Percentiles rank a stretch among this genome's conserved stretches.
Evolutionary conservation across 2,329 filamentous ascomycete genomes (phyloP).

Genomic region (Clarireedia monteithiana): DNA sequence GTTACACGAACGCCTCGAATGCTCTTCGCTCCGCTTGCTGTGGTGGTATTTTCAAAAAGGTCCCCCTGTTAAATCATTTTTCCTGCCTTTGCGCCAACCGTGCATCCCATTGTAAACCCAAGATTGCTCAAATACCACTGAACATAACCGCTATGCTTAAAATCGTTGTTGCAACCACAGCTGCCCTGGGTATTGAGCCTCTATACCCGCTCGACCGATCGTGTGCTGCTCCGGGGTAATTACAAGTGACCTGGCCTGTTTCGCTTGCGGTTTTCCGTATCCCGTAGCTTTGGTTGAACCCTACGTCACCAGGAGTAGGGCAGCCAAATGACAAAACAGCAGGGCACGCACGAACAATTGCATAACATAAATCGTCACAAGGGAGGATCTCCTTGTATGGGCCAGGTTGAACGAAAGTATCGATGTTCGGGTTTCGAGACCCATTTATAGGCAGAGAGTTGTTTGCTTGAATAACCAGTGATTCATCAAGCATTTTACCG

Average conservation of each 20-base stretch:
- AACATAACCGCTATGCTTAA: constrained; percentile 19
- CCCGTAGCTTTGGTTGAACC: constrained; percentile 42
- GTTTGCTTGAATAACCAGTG: constrained; percentile 25
- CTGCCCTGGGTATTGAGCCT: constrained; percentile 35
- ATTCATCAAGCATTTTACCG: constrained; percentile 44
- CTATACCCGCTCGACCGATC: constrained; percentile 45
- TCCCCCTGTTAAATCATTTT: constrained; percentile 7
- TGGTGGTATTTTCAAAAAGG: constrained; percentile 4
- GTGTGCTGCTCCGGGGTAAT: constrained; percentile 53
- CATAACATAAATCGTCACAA: constrained; percentile 81
- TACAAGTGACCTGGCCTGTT: constrained; percentile 41
- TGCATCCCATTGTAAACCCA: constrained; percentile 12
- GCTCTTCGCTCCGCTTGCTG: constrained; percentile 2
- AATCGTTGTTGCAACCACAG: constrained; percentile 10
- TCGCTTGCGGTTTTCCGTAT: constrained; percentile 16
- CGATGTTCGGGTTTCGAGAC: constrained; percentile 67
- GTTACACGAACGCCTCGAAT: not conserved
- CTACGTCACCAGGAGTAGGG: constrained; percentile 41
- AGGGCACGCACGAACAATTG: constrained; percentile 79
- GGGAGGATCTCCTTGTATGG: constrained; percentile 92
- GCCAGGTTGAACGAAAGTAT: constrained; percentile 63
- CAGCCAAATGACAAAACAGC: constrained; percentile 68
- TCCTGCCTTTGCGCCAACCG: constrained; percentile 18
- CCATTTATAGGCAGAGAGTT: constrained; percentile 34
- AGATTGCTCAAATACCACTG: constrained; percentile 8